These are phyloP conservation scores for Aspergillus hortae DNA, from an alignment of 2,329 filamentous ascomycete genomes.

Conservation along the genomic window DNA sequence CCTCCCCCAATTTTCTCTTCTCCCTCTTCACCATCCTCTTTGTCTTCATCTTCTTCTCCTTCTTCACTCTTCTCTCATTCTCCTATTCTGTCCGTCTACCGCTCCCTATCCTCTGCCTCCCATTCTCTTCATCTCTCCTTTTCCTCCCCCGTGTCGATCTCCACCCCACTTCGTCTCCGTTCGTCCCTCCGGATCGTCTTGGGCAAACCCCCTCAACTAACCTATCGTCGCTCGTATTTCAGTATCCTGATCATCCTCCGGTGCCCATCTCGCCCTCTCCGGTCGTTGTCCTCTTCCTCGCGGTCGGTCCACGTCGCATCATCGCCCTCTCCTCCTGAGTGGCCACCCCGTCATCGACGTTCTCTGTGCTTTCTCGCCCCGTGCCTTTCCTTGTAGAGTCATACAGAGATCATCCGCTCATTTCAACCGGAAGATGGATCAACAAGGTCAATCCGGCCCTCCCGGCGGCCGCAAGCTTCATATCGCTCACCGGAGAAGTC, in stretches of 20 bases:
- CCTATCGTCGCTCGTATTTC: conserved; percentile 12
- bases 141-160: conserved; percentile 1
- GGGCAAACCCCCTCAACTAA: conserved; percentile 11
- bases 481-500: conserved; percentile 94
- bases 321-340: too few species aligned
- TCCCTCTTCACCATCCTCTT: conserved; percentile 4
- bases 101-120: conserved; percentile 15
- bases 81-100: background rate
- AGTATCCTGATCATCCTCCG: conserved; percentile 11
- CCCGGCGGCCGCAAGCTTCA: conserved; percentile 85
- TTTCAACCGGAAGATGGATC: conserved; percentile 55
- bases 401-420: conserved; percentile 11
- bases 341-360: too few species aligned
- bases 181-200: conserved; percentile 1
- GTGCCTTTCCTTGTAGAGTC: background rate
- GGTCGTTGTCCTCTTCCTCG: conserved; percentile 13
- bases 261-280: conserved; percentile 1
- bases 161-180: background rate
- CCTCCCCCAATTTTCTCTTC: conserved; percentile 1
- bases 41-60: background rate
- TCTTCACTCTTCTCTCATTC: background rate
- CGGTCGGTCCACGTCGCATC: too few species aligned
- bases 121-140: conserved; percentile 1
- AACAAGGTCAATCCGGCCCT: conserved; percentile 54
- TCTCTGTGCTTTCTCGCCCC: background rate